A percentile compares a stretch with the other conserved stretches of the same genome.
phyloP scores from a whole-genome alignment of 2,329 filamentous ascomycete genomes.

The Fusarium sp. region DNA sequence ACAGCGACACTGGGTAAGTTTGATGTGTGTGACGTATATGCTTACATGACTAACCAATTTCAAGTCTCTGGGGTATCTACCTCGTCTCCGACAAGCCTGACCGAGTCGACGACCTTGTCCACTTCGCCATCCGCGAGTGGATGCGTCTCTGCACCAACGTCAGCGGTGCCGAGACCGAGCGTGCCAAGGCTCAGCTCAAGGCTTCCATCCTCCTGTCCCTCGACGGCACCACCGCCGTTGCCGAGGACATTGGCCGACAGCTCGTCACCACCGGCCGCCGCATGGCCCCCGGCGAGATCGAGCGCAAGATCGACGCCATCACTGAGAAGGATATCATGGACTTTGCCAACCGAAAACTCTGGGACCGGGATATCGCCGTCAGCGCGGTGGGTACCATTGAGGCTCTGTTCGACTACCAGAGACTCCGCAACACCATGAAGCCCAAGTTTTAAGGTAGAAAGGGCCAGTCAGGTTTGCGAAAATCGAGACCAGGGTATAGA shows the following conservation, averaged over 20 bases:
- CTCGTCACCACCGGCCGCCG: constrained; percentile 96
- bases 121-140: constrained; percentile 99
- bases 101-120: constrained; percentile 90
- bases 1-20: constrained; percentile 95
- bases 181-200: constrained; percentile 99
- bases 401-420: constrained; percentile 79
- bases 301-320: constrained; percentile 86
- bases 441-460: constrained; percentile 68
- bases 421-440: constrained; percentile 85
- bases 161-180: constrained; percentile 89
- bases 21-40: background rate
- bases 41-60: constrained; percentile 37
- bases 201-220: constrained; percentile 96
- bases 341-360: constrained; percentile 92
- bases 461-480: constrained; percentile 45
- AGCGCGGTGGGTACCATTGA: constrained; percentile 93
- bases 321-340: constrained; percentile 97
- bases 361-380: constrained; percentile 96
- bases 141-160: constrained; percentile 91
- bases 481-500: constrained; percentile 59
- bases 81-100: constrained; percentile 90
- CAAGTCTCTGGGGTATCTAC: constrained; percentile 99
- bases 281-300: constrained; percentile 90
- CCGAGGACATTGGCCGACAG: constrained; percentile 98
- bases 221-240: constrained; percentile 95